Evolutionary conservation across 805 yeast genomes (phyloP).

Genomic region (Metschnikowia peoriensis): DNA sequence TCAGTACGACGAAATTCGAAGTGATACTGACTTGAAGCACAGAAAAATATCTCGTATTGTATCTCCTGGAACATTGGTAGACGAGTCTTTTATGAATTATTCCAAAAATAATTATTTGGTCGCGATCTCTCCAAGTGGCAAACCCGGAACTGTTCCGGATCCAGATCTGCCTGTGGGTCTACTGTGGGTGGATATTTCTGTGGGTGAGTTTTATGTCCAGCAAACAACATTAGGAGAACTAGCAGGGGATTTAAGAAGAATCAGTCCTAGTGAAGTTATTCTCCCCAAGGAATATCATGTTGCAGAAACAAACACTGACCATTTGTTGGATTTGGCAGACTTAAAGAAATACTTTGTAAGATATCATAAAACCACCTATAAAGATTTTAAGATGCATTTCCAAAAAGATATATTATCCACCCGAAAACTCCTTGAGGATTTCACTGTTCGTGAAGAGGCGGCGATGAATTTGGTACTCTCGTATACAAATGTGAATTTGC

Average conservation of each 20-base stretch:
- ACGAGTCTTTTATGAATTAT: slow-evolving; percentile 77
- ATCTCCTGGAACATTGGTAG: slow-evolving; percentile 91
- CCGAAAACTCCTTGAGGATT: slow-evolving; percentile 32
- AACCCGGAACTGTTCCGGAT: slow-evolving; percentile 36
- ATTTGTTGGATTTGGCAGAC: slow-evolving; percentile 60
- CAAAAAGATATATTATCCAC: slow-evolving; percentile 34
- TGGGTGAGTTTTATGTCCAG: slow-evolving; percentile 76
- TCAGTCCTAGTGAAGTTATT: slow-evolving; percentile 78
- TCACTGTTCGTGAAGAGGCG: slow-evolving; percentile 53
- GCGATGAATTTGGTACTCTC: slow-evolving; percentile 55
- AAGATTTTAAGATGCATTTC: slow-evolving; percentile 32
- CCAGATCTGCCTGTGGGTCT: slow-evolving; percentile 57
- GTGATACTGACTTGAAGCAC: slow-evolving; percentile 40
- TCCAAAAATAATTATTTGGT: slow-evolving; percentile 69
- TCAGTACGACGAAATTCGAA: slow-evolving; percentile 41
- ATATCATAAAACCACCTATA: slow-evolving; percentile 39
- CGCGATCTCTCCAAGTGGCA: slow-evolving; percentile 47
- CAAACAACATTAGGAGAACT: slow-evolving; percentile 58
- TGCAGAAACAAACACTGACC: slow-evolving; percentile 42
- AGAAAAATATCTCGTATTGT: slow-evolving; percentile 77
- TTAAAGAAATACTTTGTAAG: slow-evolving; percentile 60
- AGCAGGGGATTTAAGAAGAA: slow-evolving; percentile 69
- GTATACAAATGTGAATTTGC: slow-evolving; percentile 73
- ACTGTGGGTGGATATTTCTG: slow-evolving; percentile 85
- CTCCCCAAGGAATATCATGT: slow-evolving; percentile 47